Evolutionary conservation across 371 early-diverging fungal species (phyloP).

Genomic region (Dichotomocladium elegans): DNA sequence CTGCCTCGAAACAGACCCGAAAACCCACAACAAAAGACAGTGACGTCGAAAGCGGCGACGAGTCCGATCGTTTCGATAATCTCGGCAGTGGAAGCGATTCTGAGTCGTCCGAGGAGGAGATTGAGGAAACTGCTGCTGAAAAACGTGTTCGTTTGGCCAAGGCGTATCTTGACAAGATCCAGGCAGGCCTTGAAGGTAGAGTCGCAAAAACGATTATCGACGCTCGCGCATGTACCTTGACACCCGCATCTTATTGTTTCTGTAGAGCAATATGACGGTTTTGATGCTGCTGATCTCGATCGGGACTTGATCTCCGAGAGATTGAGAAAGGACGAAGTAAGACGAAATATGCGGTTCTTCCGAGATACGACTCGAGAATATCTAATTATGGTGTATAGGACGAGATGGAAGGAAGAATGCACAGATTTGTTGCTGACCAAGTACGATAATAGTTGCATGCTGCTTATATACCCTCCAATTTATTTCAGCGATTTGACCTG

Average conservation of each 20-base stretch:
- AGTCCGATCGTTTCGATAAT: conserved; percentile 1
- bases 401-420: conserved; percentile 50
- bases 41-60: conserved; percentile 15
- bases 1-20: conserved; percentile 1
- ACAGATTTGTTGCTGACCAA: conserved; percentile 47
- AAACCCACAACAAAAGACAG: conserved; percentile 16
- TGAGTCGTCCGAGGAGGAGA: conserved; percentile 10
- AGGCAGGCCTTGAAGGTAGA: conserved; percentile 60
- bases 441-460: conserved; percentile 16
- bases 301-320: conserved; percentile 89
- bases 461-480: neutral
- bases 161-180: conserved; percentile 77
- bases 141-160: conserved; percentile 91
- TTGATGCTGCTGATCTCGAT: conserved; percentile 92
- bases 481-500: neutral
- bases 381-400: conserved; percentile 23
- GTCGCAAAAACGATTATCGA: neutral
- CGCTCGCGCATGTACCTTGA: no score
- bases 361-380: neutral
- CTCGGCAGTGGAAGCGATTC: neutral
- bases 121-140: conserved; percentile 84
- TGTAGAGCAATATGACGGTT: conserved; percentile 62
- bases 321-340: conserved; percentile 79
- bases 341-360: neutral
- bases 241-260: no score